A percentile compares a stretch with the other conserved stretches of the same genome.
These are phyloP conservation scores for barley (Hordeum vulgare) DNA, from an alignment of 176 grass and related monocot species.

Conservation along the genomic window DNA sequence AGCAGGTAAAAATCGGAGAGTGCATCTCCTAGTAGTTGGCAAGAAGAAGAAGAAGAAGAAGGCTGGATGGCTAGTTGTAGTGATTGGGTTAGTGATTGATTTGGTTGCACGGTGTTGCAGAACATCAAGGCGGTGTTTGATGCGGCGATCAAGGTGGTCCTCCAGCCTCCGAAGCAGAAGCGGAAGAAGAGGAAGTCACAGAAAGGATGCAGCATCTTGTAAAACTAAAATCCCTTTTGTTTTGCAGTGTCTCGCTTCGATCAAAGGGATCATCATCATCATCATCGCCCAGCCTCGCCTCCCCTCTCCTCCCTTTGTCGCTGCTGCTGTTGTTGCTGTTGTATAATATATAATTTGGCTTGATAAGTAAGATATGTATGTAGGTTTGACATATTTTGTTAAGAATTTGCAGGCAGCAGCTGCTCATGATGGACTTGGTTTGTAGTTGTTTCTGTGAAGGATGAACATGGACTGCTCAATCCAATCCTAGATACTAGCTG, in stretches of 20 bases:
- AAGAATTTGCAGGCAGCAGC: too few species aligned
- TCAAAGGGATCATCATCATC: not conserved
- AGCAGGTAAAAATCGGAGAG: slow-evolving; percentile 34
- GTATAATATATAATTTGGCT: not conserved
- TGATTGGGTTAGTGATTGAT: slow-evolving; percentile 11
- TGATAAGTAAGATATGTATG: not conserved
- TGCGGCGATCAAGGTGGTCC: slow-evolving; percentile 76
- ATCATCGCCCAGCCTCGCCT: not conserved
- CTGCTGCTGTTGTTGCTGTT: not conserved
- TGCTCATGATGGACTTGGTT: too few species aligned
- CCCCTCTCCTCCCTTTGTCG: not conserved
- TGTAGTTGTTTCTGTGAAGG: too few species aligned
- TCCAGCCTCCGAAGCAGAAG: slow-evolving; percentile 75
- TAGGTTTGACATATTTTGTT: not conserved
- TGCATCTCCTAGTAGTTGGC: too few species aligned
- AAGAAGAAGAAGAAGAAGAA: too few species aligned
- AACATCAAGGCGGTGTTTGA: slow-evolving; percentile 82
- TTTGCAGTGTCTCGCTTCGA: slow-evolving; percentile 23
- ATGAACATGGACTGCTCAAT: not conserved
- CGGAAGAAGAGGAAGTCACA: slow-evolving; percentile 57
- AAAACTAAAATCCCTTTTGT: slow-evolving; percentile 2
- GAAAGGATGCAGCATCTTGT: slow-evolving; percentile 69
- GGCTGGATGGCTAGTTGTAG: not conserved
- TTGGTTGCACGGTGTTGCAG: slow-evolving; percentile 29
- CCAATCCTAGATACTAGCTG: not conserved